Base-by-base conservation (phyloP, 1,284 basidiomycete species). In the Sphagnurus paluster region DNA sequence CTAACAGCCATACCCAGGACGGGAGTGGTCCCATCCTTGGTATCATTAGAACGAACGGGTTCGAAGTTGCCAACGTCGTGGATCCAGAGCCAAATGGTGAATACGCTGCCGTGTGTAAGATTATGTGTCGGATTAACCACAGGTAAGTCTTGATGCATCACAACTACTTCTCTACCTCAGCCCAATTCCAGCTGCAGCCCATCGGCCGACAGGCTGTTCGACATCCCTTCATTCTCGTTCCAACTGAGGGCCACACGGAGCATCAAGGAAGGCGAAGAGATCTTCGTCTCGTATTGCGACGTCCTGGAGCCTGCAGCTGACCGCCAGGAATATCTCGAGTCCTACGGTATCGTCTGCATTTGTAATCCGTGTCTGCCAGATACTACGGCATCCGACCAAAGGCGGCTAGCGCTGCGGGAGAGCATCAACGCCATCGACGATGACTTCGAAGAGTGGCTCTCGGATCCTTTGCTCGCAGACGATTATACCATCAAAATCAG, bases 41-140 rank as follows among this genome's bases (percentile, higher is more conserved):
- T 1, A 49, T 56, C 3, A 45, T 59, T 19, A 38, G 56, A 28
- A 62, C 56, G 11, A 64, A 63, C 30, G 58, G 59, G 3, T 47
- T 60, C 4, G 59, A 54, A 20, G 40, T 58, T 1, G 43, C 21
- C 5, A 50, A 35, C 23, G 44, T 58, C 4, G 33, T 41, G 7
- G 50, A 53, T 30, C 33, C 47, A 11, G 42, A 42, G 10, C 30
- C 42, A 5, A 44, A 38, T 21, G 44, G 28, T 11, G 34, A 49
- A 25, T 62, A 57, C 46, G 46, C 51, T 7, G 56, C 50, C 14
- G 57, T 59, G 5, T 56, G 54, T 39, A 55, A 50, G 20, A 46
- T 48, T 23, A 55, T 63, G 38, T 57, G 57, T n/a, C 58, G 61
- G 33, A 52, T 61, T 17, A 63, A 62, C 25, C 61, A 63, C 36